Evolutionary conservation across 768 basidiomycete genomes (phyloP).

Genomic region (Leccinum incarnatum): DNA sequence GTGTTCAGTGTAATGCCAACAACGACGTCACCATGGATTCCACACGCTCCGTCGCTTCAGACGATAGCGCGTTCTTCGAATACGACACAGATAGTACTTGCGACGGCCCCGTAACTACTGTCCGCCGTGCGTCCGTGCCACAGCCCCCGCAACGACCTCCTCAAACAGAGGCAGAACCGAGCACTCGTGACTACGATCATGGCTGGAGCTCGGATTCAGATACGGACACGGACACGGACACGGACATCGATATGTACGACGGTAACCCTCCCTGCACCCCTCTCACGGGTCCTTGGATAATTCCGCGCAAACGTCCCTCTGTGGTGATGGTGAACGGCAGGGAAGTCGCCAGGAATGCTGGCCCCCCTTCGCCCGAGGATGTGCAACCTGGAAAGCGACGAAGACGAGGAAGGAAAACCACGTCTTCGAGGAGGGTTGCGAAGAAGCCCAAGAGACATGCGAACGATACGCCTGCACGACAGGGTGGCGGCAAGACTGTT

Average conservation of each 20-base stretch:
- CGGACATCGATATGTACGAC: conserved; percentile 16
- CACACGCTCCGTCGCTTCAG: not conserved
- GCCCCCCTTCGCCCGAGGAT: conserved; percentile 6
- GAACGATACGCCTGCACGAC: conserved; percentile 11
- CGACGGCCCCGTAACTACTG: not conserved
- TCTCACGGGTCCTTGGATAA: conserved; percentile 18
- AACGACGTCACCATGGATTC: not conserved
- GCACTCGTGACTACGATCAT: conserved; percentile 4
- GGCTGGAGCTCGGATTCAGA: conserved; percentile 12
- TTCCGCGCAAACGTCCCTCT: conserved; percentile 24
- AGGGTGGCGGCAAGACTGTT: not conserved
- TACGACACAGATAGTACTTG: conserved; percentile 24
- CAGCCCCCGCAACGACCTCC: conserved; percentile 1
- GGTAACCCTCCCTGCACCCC: conserved; percentile 5
- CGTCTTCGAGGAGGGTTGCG: not conserved
- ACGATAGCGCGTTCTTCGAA: conserved; percentile 17
- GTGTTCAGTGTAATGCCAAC: not conserved
- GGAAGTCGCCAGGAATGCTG: not conserved
- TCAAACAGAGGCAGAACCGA: conserved; percentile 5
- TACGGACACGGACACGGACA: conserved; percentile 14
- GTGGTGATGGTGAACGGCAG: conserved; percentile 4
- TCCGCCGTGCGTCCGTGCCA: not conserved
- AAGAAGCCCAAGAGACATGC: conserved; percentile 16
- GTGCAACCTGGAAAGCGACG: conserved; percentile 17
- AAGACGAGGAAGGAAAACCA: conserved; percentile 6